Base-by-base conservation (phyloP, 2,329 filamentous ascomycete species). In the Cladosporium austrohemisphaericum region DNA sequence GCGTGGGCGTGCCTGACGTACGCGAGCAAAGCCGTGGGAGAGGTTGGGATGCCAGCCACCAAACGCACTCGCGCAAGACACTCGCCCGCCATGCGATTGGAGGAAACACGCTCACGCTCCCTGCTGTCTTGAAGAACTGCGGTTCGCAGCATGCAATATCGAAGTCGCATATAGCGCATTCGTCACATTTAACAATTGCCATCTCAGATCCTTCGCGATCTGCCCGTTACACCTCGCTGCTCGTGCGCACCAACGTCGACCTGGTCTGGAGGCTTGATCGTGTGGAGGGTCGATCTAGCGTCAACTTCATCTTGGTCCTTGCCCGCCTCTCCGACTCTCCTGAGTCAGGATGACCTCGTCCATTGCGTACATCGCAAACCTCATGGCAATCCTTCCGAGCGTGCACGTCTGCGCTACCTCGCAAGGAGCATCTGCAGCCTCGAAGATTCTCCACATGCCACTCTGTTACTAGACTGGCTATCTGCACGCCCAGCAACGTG, bases 61-160 rank as follows among this genome's bases (percentile, higher is more conserved):
- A 26, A 16, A 19, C 20, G 13, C 22, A 35, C 25, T 19, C 33
- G 16, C 18, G 33, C 16, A 47, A 47, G 44, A 47, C 44, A 38
- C 26, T 22, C 13, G 18, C 4, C 3, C 6, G 10, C 25, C 16
- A 11, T 13, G 9, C 44, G 8, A 47, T 47, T 38, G 33, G 33
- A 32, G 16, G 8, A 14, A 32, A 11, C 19, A 6, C 44, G 44
- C 7, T 11, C 41, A 18, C 25, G 13, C 26, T 14, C 5, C 28
- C 16, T 31, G 44, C 19, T 47, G 44, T 47, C 44, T 47, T 47
- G 44, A 47, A 47, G 44, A 47, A 38, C 25, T 22, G 18, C 44
- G 44, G 44, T 47, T 38, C 44, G 25, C 33, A 5, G 23, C 19
- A 47, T 47, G 44, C 44, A 47, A 47, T 38, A 32, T n/a, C 10